Conservation (phyloP, 441 rosid genomes). For the Mallotus repandus region DNA sequence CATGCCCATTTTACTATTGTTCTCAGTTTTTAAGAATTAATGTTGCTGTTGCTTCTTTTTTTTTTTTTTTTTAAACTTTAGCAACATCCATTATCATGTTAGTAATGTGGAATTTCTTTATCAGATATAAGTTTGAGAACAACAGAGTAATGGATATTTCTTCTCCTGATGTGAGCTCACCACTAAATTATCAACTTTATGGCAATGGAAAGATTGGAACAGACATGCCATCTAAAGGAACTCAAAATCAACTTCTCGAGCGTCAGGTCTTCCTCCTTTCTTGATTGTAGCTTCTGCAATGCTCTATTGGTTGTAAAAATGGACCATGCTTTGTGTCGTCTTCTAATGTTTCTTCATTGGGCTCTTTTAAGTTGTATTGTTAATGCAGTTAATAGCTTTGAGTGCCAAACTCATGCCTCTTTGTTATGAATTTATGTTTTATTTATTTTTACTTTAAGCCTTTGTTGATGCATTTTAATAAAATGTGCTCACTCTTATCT, state of each 20-base stretch:
- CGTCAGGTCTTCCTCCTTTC: slow-evolving; percentile 64
- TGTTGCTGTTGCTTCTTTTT: slow-evolving; percentile 13
- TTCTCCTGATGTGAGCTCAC: slow-evolving; percentile 70
- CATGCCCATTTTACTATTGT: not conserved
- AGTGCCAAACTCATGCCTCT: slow-evolving; percentile 1
- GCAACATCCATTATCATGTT: not conserved
- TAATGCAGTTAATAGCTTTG: not conserved
- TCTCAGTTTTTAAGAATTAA: slow-evolving; percentile 5
- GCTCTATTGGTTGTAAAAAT: slow-evolving; percentile 1
- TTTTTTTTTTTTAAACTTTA: not conserved
- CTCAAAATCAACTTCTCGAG: slow-evolving; percentile 90
- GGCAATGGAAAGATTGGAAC: slow-evolving; percentile 72
- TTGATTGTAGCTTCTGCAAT: slow-evolving; percentile 12
- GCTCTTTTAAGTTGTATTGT: not conserved
- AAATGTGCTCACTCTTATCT: not conserved
- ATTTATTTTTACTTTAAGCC: not conserved
- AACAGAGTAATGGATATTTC: slow-evolving; percentile 75
- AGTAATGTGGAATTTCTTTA: slow-evolving; percentile 25
- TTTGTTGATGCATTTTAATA: not conserved
- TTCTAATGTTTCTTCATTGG: not conserved
- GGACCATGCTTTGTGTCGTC: not conserved
- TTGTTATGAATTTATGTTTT: not conserved
- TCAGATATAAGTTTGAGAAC: slow-evolving; percentile 88
- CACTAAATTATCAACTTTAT: slow-evolving; percentile 71
- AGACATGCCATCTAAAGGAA: slow-evolving; percentile 68